Conservation (phyloP, 106 monocot species). For the Dendrobium nobile region DNA sequence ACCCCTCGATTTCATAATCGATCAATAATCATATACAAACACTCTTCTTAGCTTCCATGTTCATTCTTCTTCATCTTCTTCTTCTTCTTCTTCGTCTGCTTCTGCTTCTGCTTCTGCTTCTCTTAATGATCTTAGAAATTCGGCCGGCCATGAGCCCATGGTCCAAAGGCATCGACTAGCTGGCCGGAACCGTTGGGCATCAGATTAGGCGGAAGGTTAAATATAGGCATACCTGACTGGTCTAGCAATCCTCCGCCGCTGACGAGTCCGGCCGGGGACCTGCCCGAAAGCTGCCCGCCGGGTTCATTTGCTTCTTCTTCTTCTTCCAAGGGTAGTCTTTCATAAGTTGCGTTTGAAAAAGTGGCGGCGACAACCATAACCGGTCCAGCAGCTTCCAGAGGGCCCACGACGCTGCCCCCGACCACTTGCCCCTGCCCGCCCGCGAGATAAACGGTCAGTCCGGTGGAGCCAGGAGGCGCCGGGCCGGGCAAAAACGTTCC, state of each 20-base stretch:
- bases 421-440: constrained; percentile 39
- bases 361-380: constrained; percentile 23
- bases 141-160: constrained; percentile 8
- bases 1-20: neutral
- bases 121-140: neutral
- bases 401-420: constrained; percentile 30
- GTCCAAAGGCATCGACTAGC: constrained; percentile 6
- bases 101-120: neutral
- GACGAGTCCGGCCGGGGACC: neutral
- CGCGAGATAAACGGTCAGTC: constrained; percentile 25
- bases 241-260: constrained; percentile 5
- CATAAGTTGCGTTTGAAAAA: constrained; percentile 19
- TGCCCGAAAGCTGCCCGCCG: neutral
- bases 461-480: constrained; percentile 18
- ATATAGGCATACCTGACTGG: constrained; percentile 11
- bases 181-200: constrained; percentile 10
- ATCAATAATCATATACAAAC: constrained; percentile 1
- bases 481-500: constrained; percentile 20
- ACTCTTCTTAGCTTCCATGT: neutral
- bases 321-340: constrained; percentile 22
- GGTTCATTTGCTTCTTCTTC: constrained; percentile 6
- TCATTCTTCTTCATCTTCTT: neutral
- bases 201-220: constrained; percentile 16
- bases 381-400: constrained; percentile 14
- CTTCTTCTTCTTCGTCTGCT: neutral